A percentile compares a stretch with the other conserved stretches of the same genome.
Conservation (phyloP, 1,284 basidiomycete species). For the Athelia sp. region DNA sequence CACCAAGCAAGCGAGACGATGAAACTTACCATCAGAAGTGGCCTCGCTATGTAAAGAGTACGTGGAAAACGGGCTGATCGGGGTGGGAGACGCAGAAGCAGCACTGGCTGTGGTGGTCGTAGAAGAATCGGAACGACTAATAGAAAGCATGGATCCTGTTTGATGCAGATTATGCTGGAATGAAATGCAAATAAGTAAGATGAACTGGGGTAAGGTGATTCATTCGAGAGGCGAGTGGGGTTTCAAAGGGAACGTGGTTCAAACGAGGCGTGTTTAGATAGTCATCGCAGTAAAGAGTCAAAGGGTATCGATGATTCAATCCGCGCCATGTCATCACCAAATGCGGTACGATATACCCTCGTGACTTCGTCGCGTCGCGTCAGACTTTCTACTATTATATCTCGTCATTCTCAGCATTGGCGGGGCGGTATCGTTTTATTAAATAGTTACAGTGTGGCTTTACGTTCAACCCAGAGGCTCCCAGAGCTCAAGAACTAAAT, state of each 20-base stretch:
- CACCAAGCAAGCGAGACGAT: slow-evolving; percentile 1
- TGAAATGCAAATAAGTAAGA: slow-evolving; percentile 3
- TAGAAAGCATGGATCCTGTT: too few species aligned
- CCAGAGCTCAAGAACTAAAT: too few species aligned
- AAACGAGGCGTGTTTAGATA: neutral
- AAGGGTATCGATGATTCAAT: too few species aligned
- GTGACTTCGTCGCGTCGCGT: too few species aligned
- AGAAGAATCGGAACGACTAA: neutral
- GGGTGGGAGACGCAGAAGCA: slow-evolving; percentile 28
- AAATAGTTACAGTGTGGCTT: too few species aligned
- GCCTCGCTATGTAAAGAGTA: slow-evolving; percentile 49
- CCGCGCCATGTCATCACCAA: too few species aligned
- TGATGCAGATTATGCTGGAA: neutral
- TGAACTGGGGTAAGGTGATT: neutral
- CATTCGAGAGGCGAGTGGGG: neutral
- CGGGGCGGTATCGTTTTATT: too few species aligned
- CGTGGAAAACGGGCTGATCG: slow-evolving; percentile 49
- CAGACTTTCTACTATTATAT: too few species aligned
- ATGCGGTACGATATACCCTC: too few species aligned
- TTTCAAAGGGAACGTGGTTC: slow-evolving; percentile 6
- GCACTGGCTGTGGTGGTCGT: slow-evolving; percentile 21
- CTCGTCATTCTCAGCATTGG: too few species aligned
- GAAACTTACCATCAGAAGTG: slow-evolving; percentile 59
- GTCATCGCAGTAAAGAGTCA: too few species aligned
- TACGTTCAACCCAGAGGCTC: too few species aligned